Base-by-base conservation (phyloP, 495 filamentous ascomycete species). In the Penicillium canariense region DNA sequence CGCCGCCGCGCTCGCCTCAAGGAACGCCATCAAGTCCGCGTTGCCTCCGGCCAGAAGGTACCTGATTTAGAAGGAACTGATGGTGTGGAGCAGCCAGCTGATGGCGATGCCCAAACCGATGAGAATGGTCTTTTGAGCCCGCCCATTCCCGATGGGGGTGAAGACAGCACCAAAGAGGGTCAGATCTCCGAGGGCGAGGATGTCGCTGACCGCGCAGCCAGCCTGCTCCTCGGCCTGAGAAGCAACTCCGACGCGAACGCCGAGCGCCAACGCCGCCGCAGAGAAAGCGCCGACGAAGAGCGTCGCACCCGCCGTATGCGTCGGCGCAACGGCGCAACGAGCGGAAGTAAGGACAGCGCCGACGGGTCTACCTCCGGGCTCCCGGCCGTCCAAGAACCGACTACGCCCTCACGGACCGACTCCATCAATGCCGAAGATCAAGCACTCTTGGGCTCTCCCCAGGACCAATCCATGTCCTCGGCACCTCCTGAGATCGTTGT, bases 11-110 rank as follows among this genome's bases (percentile, higher is more conserved):
- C 92, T 26, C 78, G 92, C 26, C 77, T 97, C 43, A 91, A 93
- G 78, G 91, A 95, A 63, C 78, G 85, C n/a, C 90, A 96, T 66
- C 87, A 95, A 67, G 85, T 96, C n/a, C 89, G 92, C 48, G 81
- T 96, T 50, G 90, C 92, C 8, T 91, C 86, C 4, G 91, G 92
- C 15, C 89, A 95, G 61, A 81, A 89, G 61, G 86, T 91, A 26
- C 89, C 90, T 1, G 89, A 93, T 52, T 55, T 83, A 28, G 68
- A 76, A 54, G 84, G 82, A 36, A 72, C 79, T 20, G 70, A 61
- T 12, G 68, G 66, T 27, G 40, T 31, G 15, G 65, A 66, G 14
- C 56, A 60, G 25, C 26, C 60, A n/a, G 51, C 56, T 27, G 55
- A 69, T 35, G 61, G 55, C 23, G 63, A 64, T n/a, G 34, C 52